Percentiles rank a stretch among this genome's conserved stretches.
These are phyloP conservation scores for Nicotiana benthamiana DNA, from an alignment of 257 asterid species.

Conservation along the genomic window DNA sequence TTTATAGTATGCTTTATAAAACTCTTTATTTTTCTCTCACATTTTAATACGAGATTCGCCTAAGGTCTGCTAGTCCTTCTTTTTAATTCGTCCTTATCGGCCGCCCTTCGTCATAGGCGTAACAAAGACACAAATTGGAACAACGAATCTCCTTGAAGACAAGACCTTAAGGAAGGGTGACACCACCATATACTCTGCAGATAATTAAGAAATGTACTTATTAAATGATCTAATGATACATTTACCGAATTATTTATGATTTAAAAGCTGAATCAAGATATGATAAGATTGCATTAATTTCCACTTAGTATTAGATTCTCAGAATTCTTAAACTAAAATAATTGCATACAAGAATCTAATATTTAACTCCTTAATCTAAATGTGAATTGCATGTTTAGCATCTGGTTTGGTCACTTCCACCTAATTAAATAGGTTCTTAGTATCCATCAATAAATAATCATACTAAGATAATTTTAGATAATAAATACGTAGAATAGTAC, in stretches of 20 bases:
- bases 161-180: neutral
- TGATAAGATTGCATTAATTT: neutral
- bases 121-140: neutral
- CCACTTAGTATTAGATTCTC: neutral
- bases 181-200: neutral
- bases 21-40: too few species aligned
- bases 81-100: too few species aligned
- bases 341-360: neutral
- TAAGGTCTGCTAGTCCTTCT: too few species aligned
- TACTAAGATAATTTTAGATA: too few species aligned
- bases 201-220: neutral
- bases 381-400: neutral
- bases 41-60: too few species aligned
- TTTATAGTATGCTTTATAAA: too few species aligned
- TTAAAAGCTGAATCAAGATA: neutral
- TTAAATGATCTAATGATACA: neutral
- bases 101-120: too few species aligned
- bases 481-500: too few species aligned
- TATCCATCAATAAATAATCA: neutral
- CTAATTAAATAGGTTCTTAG: neutral
- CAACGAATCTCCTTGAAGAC: neutral
- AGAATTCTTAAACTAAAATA: neutral
- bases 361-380: neutral
- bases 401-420: neutral
- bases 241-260: neutral